Evolutionary conservation across 345 rosid genomes (phyloP), one percentile per base, ranked within the genome.

Genomic region (Sisymbrium irio): DNA sequence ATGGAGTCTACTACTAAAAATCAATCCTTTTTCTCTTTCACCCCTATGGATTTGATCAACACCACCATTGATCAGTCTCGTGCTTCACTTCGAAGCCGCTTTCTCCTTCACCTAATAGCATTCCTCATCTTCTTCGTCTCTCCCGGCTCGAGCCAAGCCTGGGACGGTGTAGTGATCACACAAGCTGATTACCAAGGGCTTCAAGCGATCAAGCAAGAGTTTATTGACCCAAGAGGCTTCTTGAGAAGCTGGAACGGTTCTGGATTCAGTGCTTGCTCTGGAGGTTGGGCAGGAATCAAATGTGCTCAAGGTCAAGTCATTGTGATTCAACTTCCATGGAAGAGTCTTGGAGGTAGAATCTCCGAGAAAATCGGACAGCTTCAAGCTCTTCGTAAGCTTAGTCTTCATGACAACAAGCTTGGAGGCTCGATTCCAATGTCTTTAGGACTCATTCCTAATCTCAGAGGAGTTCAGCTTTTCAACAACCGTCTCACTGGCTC

Each of bases 301-400:
- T 96, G 98, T 82, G 94, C 88, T 42, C 79, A 84, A 19, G 99
- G 99, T 6, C 89, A 89, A 67, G 97, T 96, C 5, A 88, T 92
- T 7, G 91, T 87, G 1, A 81, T 96, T 64, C 96, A 90, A 67
- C 98, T 96, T 35, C 99, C 99, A 0, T 96, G 98, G 99, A 92
- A 78, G 63, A 80, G 86, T 37, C 83, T 95, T 17, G 90, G 98
- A 37, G 99, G 99, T 20, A 78, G 79, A 76, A 82, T 95, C 66
- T 85, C 93, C 10, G 91, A 85, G 69, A 86, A 90, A 69, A 87
- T 95, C 4, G 97, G 97, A 14, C 97, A 87, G 70, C 89, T 95
- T 78, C 93, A 73, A 62, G 87, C 88, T 3, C 90, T 95, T 2
- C 80, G 98, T 13, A 90, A 85, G 82, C 85, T 95, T 59, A 92